Evolutionary conservation across 345 rosid genomes (phyloP).

Genomic region (Mallotus nudiflorus): DNA sequence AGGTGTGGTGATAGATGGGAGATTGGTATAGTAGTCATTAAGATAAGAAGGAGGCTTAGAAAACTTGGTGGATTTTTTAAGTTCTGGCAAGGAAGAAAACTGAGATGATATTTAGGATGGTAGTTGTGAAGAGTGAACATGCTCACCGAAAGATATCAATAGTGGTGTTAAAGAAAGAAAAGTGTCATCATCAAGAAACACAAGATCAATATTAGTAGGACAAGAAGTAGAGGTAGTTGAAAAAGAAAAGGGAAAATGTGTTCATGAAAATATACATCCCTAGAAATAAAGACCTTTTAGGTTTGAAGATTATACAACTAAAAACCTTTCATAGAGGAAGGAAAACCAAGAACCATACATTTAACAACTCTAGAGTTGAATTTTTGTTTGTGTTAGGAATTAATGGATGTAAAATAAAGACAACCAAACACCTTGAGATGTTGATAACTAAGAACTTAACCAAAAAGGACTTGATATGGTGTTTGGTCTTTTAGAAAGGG

Average conservation of each 20-base stretch:
- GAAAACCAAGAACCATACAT: background rate
- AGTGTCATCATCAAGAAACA: background rate
- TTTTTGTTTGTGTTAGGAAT: background rate
- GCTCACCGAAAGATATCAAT: too few species aligned
- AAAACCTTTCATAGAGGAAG: background rate
- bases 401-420: background rate
- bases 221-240: background rate
- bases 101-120: too few species aligned
- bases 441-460: too few species aligned
- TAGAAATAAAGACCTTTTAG: background rate
- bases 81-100: too few species aligned
- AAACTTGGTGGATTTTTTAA: too few species aligned
- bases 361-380: background rate
- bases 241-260: background rate
- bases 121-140: too few species aligned
- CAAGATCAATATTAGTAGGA: background rate
- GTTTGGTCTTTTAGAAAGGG: background rate
- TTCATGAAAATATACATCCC: background rate
- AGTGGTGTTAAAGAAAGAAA: too few species aligned
- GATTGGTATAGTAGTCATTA: background rate
- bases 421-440: too few species aligned
- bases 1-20: background rate
- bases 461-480: background rate
- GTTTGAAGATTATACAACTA: background rate
- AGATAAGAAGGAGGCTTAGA: background rate